Conservation (phyloP, 2,329 filamentous ascomycete species). For the Fusarium robinianum region DNA sequence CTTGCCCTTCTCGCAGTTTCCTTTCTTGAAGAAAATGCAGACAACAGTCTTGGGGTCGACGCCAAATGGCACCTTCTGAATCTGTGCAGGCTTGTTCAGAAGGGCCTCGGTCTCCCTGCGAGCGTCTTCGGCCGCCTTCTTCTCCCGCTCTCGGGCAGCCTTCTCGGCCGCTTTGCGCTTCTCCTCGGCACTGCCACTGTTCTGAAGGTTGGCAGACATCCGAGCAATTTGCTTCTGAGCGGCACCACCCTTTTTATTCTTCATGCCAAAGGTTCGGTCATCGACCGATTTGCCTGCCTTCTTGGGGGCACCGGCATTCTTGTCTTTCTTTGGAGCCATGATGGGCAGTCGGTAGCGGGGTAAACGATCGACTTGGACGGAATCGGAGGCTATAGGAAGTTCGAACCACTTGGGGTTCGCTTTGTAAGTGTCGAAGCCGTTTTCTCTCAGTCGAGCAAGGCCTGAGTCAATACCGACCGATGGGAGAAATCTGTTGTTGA, state of each 20-base stretch:
- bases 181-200: slow-evolving; percentile 80
- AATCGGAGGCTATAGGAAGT: slow-evolving; percentile 10
- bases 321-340: slow-evolving; percentile 74
- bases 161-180: slow-evolving; percentile 77
- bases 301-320: slow-evolving; percentile 58
- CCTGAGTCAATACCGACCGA: slow-evolving; percentile 21
- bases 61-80: slow-evolving; percentile 97
- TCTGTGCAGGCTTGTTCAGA: slow-evolving; percentile 87
- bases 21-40: slow-evolving; percentile 97
- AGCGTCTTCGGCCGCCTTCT: slow-evolving; percentile 85
- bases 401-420: slow-evolving; percentile 6
- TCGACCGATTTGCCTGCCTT: slow-evolving; percentile 71
- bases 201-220: slow-evolving; percentile 73
- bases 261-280: slow-evolving; percentile 99
- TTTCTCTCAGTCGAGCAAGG: slow-evolving; percentile 20
- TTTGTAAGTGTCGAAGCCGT: slow-evolving; percentile 5
- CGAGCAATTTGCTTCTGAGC: slow-evolving; percentile 91
- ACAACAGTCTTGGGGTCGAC: slow-evolving; percentile 98
- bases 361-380: slow-evolving; percentile 27
- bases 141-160: slow-evolving; percentile 76
- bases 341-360: slow-evolving; percentile 46
- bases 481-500: slow-evolving; percentile 29
- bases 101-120: slow-evolving; percentile 79
- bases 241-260: slow-evolving; percentile 95
- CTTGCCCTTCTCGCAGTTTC: slow-evolving; percentile 92